Evolutionary conservation across 495 filamentous ascomycete genomes (phyloP).

Genomic region (Glonium stellatum): DNA sequence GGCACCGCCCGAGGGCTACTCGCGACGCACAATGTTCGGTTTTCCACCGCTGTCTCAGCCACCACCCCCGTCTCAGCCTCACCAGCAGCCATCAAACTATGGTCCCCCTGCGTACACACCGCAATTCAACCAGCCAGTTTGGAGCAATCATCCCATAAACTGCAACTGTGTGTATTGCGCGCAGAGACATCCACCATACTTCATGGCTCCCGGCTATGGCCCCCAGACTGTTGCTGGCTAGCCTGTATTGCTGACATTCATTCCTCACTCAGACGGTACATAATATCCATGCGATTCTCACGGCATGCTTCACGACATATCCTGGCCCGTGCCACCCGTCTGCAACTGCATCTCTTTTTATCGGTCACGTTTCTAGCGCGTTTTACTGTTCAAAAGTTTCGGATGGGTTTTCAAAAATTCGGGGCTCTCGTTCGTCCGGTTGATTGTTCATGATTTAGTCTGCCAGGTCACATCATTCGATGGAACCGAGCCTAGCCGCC

Average conservation of each 20-base stretch:
- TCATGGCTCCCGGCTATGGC: conserved; percentile 50
- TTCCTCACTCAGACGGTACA: neutral
- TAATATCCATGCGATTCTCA: conserved; percentile 1
- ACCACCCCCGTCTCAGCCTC: conserved; percentile 20
- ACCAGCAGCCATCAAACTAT: conserved; percentile 26
- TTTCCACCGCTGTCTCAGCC: conserved; percentile 30
- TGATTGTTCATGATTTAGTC: conserved; percentile 4
- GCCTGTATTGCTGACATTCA: conserved; percentile 5
- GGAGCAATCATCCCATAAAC: conserved; percentile 45
- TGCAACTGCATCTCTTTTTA: conserved; percentile 5
- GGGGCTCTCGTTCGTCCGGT: neutral
- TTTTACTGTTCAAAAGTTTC: conserved; percentile 25
- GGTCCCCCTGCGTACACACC: conserved; percentile 26
- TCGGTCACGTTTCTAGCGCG: conserved; percentile 20
- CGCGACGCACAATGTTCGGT: conserved; percentile 35
- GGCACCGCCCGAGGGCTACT: conserved; percentile 29
- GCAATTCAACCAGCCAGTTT: conserved; percentile 26
- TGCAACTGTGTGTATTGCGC: conserved; percentile 64
- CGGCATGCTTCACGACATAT: conserved; percentile 4
- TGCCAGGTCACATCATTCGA: conserved; percentile 2
- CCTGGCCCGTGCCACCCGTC: conserved; percentile 5
- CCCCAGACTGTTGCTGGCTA: conserved; percentile 52
- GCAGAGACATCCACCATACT: conserved; percentile 57
- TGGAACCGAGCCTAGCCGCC: neutral
- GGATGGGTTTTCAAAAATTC: conserved; percentile 5